These are phyloP conservation scores for Acanthamoeba royreba DNA, from an alignment of 208 protist species.

Conservation along the genomic window DNA sequence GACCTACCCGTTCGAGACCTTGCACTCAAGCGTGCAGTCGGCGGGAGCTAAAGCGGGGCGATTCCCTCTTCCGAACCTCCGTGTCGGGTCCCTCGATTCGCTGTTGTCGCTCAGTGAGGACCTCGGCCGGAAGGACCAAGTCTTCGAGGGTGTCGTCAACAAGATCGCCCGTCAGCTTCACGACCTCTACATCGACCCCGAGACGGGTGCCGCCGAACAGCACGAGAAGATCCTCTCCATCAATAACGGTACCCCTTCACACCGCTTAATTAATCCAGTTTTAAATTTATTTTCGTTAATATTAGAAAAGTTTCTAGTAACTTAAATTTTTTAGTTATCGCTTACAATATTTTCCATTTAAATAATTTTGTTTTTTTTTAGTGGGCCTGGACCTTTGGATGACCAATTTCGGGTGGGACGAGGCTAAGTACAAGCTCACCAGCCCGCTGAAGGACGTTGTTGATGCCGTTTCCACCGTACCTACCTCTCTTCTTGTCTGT, in stretches of 20 bases:
- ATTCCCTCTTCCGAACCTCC: constrained; percentile 40
- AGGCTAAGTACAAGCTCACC: constrained; percentile 52
- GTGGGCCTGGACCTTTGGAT: constrained; percentile 5
- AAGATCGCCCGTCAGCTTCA: constrained; percentile 61
- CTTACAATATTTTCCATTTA: neutral
- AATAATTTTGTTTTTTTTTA: neutral
- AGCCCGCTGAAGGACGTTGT: constrained; percentile 42
- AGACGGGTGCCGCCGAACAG: constrained; percentile 22
- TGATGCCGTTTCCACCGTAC: constrained; percentile 14
- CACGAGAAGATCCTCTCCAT: constrained; percentile 43
- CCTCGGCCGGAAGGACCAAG: constrained; percentile 55
- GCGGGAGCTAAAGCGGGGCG: neutral
- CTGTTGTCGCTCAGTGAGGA: constrained; percentile 68
- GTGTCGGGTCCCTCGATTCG: constrained; percentile 71
- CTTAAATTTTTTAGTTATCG: neutral
- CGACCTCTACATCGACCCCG: constrained; percentile 52
- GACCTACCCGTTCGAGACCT: neutral
- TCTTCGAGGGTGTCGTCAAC: constrained; percentile 54
- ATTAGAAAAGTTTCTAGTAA: neutral
- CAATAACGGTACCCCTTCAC: neutral
- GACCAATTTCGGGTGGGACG: constrained; percentile 53
- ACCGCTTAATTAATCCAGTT: neutral
- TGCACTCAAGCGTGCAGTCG: neutral
- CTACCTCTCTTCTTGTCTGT: no score
- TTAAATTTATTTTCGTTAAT: neutral